phyloP scores from a whole-genome alignment of 805 yeast genomes.

The Metschnikowia reukaufii region DNA sequence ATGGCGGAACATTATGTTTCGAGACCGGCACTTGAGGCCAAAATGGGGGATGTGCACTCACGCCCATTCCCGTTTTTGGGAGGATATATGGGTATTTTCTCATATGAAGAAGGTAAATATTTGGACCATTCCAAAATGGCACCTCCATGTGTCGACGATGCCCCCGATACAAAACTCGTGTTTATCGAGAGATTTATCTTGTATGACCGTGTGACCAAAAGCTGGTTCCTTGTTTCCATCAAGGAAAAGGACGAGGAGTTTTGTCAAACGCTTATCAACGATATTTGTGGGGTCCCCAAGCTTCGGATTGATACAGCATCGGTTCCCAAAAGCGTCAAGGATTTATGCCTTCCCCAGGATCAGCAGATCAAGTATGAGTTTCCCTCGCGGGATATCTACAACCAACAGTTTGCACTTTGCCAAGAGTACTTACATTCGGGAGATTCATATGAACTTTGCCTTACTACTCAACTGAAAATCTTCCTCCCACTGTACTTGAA shows the following conservation, averaged over 20 bases:
- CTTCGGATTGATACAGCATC: constrained; percentile 18
- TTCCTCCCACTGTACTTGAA: constrained; percentile 47
- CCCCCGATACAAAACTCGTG: constrained; percentile 76
- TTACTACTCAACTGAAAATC: constrained; percentile 73
- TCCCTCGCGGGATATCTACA: constrained; percentile 59
- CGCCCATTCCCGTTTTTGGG: constrained; percentile 75
- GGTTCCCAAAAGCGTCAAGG: constrained; percentile 28
- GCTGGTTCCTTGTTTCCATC: constrained; percentile 55
- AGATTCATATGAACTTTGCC: constrained; percentile 90
- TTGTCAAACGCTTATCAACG: constrained; percentile 20
- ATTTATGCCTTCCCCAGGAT: constrained; percentile 24
- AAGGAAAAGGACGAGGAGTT: constrained; percentile 32
- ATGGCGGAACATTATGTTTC: constrained; percentile 43
- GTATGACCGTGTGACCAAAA: constrained; percentile 46
- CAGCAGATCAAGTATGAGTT: constrained; percentile 34
- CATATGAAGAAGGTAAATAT: constrained; percentile 82
- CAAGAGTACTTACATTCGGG: constrained; percentile 72
- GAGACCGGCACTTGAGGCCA: constrained; percentile 26
- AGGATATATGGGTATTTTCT: constrained; percentile 83
- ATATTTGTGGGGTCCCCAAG: constrained; percentile 10
- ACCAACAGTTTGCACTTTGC: constrained; percentile 56
- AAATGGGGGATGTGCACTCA: constrained; percentile 14
- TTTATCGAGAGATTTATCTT: constrained; percentile 66
- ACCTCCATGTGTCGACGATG: constrained; percentile 37
- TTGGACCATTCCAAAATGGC: constrained; percentile 33